Evolutionary conservation across 768 basidiomycete species (phyloP).

Genomic region (Boletus rubescentipes): DNA sequence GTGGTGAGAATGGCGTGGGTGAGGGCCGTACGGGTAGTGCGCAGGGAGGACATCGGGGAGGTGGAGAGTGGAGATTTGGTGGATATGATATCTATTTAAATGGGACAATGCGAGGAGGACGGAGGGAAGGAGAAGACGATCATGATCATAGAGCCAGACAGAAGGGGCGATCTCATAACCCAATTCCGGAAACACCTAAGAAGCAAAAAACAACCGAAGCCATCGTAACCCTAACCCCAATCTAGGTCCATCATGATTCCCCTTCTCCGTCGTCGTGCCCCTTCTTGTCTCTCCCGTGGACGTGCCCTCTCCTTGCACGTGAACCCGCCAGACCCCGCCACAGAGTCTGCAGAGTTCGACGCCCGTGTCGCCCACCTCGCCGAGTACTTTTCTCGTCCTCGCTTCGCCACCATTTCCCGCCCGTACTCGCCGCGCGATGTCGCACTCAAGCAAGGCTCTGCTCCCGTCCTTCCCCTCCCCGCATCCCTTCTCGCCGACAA

Average conservation of each 20-base stretch:
- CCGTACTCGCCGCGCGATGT: slow-evolving; percentile 81
- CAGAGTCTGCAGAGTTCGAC: slow-evolving; percentile 59
- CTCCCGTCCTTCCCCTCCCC: slow-evolving; percentile 75
- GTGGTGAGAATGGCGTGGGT: slow-evolving; percentile 53
- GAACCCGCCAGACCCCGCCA: slow-evolving; percentile 53
- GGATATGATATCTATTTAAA: slow-evolving; percentile 24
- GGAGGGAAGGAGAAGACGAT: slow-evolving; percentile 22
- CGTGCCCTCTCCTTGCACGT: slow-evolving; percentile 54
- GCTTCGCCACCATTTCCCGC: slow-evolving; percentile 71
- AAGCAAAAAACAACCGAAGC: slow-evolving; percentile 3
- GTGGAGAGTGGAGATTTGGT: background rate
- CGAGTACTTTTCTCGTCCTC: slow-evolving; percentile 71
- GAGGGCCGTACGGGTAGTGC: slow-evolving; percentile 43
- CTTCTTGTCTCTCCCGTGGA: slow-evolving; percentile 33
- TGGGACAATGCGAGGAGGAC: slow-evolving; percentile 20
- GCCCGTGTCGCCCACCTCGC: slow-evolving; percentile 62
- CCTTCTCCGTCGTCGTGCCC: slow-evolving; percentile 8
- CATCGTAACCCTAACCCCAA: slow-evolving; percentile 34
- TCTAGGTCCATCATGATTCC: slow-evolving; percentile 35
- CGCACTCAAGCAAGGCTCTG: slow-evolving; percentile 85
- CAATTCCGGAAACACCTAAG: slow-evolving; percentile 1
- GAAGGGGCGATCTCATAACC: slow-evolving; percentile 19
- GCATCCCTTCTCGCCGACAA: slow-evolving; percentile 84
- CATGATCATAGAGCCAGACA: slow-evolving; percentile 3
- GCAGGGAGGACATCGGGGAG: slow-evolving; percentile 26